Evolutionary conservation across 306 rosid species (phyloP).

Genomic region (Morella rubra): DNA sequence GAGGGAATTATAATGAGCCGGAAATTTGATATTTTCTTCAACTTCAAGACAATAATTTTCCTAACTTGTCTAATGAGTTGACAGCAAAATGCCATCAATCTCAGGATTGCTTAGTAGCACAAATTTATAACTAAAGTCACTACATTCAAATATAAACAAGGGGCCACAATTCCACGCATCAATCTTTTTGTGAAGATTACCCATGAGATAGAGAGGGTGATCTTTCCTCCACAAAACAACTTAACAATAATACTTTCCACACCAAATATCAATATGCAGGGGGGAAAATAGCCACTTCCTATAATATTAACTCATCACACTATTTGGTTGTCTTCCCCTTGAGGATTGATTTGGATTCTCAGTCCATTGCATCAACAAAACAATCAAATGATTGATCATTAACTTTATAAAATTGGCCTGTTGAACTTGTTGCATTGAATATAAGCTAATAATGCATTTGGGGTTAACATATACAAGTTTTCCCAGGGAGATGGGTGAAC

Average conservation of each 20-base stretch:
- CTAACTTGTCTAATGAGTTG: not conserved
- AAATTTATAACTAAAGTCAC: not conserved
- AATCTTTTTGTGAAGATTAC: not conserved
- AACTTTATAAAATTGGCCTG: conserved; percentile 5
- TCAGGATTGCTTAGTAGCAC: not conserved
- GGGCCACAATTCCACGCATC: not conserved
- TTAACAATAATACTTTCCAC: not conserved
- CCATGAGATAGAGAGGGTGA: not conserved
- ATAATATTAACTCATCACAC: not conserved
- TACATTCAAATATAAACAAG: not conserved
- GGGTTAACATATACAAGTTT: not conserved
- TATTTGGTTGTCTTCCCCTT: conserved; percentile 1
- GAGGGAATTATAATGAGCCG: too few relatives aligned
- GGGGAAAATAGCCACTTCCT: not conserved
- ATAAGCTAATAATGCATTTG: not conserved
- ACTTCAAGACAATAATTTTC: not conserved
- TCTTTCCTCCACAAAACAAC: not conserved
- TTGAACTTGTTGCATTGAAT: not conserved
- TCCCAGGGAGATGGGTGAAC: not conserved
- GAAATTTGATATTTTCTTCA: not conserved
- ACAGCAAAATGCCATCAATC: not conserved
- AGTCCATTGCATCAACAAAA: not conserved
- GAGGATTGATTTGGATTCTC: not conserved
- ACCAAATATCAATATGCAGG: not conserved
- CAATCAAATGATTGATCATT: not conserved